A percentile compares a stretch with the other conserved stretches of the same genome.
Evolutionary conservation across 2,329 filamentous ascomycete species (phyloP).

Genomic region (Falciphora oryzae): DNA sequence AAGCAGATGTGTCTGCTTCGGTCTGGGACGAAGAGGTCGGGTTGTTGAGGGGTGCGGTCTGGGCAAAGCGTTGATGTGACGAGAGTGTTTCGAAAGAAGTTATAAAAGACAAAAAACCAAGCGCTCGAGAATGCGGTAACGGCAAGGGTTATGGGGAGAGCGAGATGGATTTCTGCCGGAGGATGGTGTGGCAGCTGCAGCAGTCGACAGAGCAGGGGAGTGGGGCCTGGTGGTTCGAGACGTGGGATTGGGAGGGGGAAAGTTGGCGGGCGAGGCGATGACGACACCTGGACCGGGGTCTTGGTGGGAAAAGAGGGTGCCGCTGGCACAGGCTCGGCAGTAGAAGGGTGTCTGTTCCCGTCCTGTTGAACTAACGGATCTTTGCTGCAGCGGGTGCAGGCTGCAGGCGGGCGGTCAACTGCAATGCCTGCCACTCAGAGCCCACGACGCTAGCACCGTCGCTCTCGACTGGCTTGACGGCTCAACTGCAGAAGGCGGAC

Average conservation of each 20-base stretch:
- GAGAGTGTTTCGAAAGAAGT: not conserved
- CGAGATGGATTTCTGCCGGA: not conserved
- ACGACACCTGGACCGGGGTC: slow-evolving; percentile 7
- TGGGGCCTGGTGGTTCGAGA: not conserved
- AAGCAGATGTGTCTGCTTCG: not conserved
- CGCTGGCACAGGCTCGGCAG: not conserved
- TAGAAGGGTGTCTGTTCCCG: not conserved
- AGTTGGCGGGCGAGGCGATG: slow-evolving; percentile 6
- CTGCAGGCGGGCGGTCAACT: not conserved
- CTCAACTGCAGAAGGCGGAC: not conserved
- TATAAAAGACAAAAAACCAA: not conserved
- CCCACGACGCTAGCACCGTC: not conserved
- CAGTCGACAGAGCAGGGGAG: not conserved
- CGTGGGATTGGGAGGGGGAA: slow-evolving; percentile 6
- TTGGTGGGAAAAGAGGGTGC: slow-evolving; percentile 2
- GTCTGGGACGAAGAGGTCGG: not conserved
- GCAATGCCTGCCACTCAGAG: not conserved
- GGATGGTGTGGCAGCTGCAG: not conserved
- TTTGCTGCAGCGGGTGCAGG: not conserved
- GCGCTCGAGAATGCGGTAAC: not conserved
- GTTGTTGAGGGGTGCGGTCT: not conserved
- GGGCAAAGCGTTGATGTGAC: not conserved
- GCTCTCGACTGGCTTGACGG: not conserved
- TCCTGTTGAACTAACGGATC: not conserved
- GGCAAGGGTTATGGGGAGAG: not conserved